phyloP scores from a whole-genome alignment of 345 rosid genomes.

The Arabis hirsuta region DNA sequence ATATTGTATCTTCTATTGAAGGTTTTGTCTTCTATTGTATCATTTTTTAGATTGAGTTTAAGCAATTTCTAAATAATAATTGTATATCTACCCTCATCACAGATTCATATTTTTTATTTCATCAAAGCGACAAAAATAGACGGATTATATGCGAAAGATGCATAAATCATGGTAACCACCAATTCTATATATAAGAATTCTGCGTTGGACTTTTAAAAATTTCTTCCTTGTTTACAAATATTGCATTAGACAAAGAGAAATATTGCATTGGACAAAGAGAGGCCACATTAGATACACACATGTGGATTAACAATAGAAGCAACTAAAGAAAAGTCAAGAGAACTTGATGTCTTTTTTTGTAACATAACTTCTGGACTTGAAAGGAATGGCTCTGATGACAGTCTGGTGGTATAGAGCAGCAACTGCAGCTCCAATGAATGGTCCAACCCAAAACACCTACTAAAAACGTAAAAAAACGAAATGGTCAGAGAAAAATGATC shows the following conservation, averaged over 20 bases:
- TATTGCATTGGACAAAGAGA: slow-evolving; percentile 21
- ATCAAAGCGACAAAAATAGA: no score
- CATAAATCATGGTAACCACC: no score
- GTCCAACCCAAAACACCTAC: slow-evolving; percentile 90
- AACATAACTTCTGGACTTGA: slow-evolving; percentile 48
- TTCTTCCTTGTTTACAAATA: slow-evolving; percentile 27
- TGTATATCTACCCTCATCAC: no score
- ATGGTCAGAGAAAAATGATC: not conserved
- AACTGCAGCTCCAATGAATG: slow-evolving; percentile 71
- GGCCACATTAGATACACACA: slow-evolving; percentile 25
- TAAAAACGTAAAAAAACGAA: slow-evolving; percentile 14
- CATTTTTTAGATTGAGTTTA: no score
- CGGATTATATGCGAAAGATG: no score
- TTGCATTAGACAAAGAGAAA: slow-evolving; percentile 20
- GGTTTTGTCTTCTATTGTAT: no score
- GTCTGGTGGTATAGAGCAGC: slow-evolving; percentile 73
- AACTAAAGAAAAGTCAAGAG: slow-evolving; percentile 24
- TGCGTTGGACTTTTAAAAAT: slow-evolving; percentile 29
- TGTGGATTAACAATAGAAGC: slow-evolving; percentile 20
- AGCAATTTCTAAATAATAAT: no score
- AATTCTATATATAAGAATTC: no score
- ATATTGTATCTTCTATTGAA: no score
- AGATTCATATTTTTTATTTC: no score
- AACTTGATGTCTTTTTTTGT: slow-evolving; percentile 25
- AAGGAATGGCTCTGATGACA: slow-evolving; percentile 80